phyloP scores from a whole-genome alignment of 2,329 filamentous ascomycete genomes.

The Aspergillus sp. region DNA sequence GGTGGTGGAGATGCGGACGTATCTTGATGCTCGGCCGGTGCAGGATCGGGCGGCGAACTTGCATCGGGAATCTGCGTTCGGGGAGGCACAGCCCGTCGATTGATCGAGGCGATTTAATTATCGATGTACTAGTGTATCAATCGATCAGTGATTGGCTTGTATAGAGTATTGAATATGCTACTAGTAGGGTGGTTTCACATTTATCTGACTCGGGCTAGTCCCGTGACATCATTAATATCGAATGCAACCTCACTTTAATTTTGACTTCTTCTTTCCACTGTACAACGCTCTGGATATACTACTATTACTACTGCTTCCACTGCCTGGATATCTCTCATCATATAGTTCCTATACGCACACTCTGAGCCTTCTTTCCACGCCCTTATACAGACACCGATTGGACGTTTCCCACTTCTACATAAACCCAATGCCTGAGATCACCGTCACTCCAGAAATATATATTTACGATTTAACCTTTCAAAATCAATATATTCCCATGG shows the following conservation, averaged over 20 bases:
- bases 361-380: neutral
- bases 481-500: too few relatives aligned
- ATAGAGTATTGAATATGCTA: too few relatives aligned
- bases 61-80: constrained; percentile 1
- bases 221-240: neutral
- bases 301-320: neutral
- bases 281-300: neutral
- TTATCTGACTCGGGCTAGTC: too few relatives aligned
- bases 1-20: constrained; percentile 15
- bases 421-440: too few relatives aligned
- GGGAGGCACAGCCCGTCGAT: neutral
- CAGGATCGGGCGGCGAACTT: constrained; percentile 11
- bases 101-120: neutral
- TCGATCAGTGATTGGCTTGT: neutral
- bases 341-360: neutral
- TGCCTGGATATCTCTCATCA: neutral
- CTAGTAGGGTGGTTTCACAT: too few relatives aligned
- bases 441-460: too few relatives aligned
- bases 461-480: too few relatives aligned
- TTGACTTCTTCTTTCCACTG: neutral
- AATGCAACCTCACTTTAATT: neutral
- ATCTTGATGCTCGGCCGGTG: constrained; percentile 13
- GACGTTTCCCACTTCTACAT: neutral
- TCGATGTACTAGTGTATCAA: neutral
- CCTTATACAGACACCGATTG: neutral